Base-by-base conservation (phyloP, 2,329 filamentous ascomycete genomes). In the Teratosphaeriaceae sp. region DNA sequence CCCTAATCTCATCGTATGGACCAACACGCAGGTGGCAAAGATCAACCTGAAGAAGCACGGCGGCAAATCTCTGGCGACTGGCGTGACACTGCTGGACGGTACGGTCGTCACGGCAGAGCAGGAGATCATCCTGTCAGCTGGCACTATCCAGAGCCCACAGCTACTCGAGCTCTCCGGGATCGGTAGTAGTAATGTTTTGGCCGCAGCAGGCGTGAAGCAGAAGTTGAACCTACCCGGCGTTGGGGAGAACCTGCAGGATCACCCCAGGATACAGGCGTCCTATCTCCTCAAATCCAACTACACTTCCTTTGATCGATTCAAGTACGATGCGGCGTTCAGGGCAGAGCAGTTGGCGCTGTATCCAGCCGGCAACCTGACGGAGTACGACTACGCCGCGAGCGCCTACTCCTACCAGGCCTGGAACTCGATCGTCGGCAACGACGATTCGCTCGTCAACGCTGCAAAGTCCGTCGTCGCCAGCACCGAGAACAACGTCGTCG, bases 201-300 rank as follows among this genome's bases (percentile, higher is more conserved):
- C 66, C 27, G 61, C 60, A 15, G 65, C 69, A 0, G 67, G 65
- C 1, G 66, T 79, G 2, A 61, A 68, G 1, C 49, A 72, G 2
- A 53, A 72, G 1, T 60, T 66, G 1, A 64, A 74, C 31, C 50
- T 77, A 0, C 69, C 71, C 0, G 74, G 72, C 2, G 75, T 78
- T 0, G 73, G 76, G 2, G 57, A 70, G 24, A 66, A 73, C 38
- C 22, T 45, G 2, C 58, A 61, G 26, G 61, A 64, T 29, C 61
- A 63, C 38, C 43, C 52, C 11, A 44, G 50, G 18, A 62, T 52
- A 24, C 49, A 58, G 16, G 30, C 16, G 7, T 34, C 30, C 8
- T 63, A 44, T 50, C 50, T 47, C 47, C 52, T 66, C 22, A 58
- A 58, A 36, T 42, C 52, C 23, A 52, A 57, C 18, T 62, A 56